These are phyloP conservation scores for Tolypocladium ophioglossoides DNA, from an alignment of 2,329 filamentous ascomycete species.

Conservation along the genomic window DNA sequence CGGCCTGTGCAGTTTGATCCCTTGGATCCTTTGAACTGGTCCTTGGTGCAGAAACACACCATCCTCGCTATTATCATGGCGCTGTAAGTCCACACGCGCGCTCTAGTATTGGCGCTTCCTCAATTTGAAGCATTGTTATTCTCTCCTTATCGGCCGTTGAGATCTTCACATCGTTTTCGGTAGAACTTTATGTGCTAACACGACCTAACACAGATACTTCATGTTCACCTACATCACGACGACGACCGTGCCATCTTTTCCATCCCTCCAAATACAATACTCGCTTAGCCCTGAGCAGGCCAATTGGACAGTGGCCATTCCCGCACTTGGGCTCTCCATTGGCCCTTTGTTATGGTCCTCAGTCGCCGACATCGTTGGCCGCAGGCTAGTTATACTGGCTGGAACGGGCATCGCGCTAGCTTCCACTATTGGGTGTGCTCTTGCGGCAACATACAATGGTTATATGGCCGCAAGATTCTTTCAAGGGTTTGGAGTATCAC, in stretches of 20 bases:
- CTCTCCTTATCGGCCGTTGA: not conserved
- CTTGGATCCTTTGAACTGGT: conserved; percentile 46
- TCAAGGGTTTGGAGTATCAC: conserved; percentile 44
- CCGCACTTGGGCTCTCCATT: conserved; percentile 35
- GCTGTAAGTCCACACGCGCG: conserved; percentile 23
- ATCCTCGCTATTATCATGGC: conserved; percentile 42
- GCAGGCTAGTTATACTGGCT: conserved; percentile 14
- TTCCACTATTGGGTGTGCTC: conserved; percentile 21
- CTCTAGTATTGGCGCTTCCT: no score
- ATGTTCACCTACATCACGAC: conserved; percentile 49
- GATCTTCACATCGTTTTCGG: not conserved
- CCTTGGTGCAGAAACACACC: conserved; percentile 31
- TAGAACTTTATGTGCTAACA: no score
- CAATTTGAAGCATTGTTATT: no score
- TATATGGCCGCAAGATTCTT: conserved; percentile 51
- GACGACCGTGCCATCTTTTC: conserved; percentile 43
- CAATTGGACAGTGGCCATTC: conserved; percentile 45
- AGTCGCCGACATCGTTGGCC: conserved; percentile 37
- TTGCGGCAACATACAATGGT: conserved; percentile 26
- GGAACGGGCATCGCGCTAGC: conserved; percentile 15
- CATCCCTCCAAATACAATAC: conserved; percentile 35
- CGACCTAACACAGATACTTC: conserved; percentile 31
- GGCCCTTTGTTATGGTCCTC: conserved; percentile 41
- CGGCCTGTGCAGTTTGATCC: conserved; percentile 17
- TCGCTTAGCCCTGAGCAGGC: conserved; percentile 32